Evolutionary conservation across 345 rosid species (phyloP).

Genomic region (Murraya koenigii): DNA sequence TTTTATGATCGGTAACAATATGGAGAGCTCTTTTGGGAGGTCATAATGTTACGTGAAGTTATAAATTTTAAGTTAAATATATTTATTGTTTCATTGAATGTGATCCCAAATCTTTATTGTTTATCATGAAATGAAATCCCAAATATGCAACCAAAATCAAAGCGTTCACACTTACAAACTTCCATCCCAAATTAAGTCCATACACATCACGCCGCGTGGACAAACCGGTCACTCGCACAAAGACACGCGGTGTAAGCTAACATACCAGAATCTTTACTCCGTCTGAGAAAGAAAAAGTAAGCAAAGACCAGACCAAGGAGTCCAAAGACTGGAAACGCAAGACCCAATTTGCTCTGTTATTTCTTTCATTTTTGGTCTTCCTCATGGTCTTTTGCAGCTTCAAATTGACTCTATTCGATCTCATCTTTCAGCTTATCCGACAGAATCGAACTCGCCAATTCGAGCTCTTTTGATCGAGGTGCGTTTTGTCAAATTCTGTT

Average conservation of each 20-base stretch:
- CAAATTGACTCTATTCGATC: neutral
- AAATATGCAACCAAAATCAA: too few relatives aligned
- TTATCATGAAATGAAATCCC: too few relatives aligned
- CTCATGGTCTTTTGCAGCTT: neutral
- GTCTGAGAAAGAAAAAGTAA: neutral
- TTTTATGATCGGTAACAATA: too few relatives aligned
- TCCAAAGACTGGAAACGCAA: neutral
- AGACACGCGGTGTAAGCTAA: neutral
- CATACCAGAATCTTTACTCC: neutral
- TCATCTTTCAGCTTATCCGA: neutral
- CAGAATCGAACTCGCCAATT: neutral
- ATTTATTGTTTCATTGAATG: neutral
- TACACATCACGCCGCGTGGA: neutral
- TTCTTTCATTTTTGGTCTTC: neutral
- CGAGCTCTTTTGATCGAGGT: conserved; percentile 2
- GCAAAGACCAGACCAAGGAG: neutral
- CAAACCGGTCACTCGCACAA: neutral
- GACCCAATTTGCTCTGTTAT: neutral
- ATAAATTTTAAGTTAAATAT: too few relatives aligned
- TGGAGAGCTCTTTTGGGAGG: too few relatives aligned
- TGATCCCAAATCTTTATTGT: neutral
- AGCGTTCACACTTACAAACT: neutral
- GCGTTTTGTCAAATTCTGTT: neutral
- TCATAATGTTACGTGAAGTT: neutral
- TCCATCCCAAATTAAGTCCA: neutral